Percentiles rank a stretch among this genome's conserved stretches.
Evolutionary conservation across 176 grass and related monocot species (phyloP).

Genomic region (Thinopyrum elongatum): DNA sequence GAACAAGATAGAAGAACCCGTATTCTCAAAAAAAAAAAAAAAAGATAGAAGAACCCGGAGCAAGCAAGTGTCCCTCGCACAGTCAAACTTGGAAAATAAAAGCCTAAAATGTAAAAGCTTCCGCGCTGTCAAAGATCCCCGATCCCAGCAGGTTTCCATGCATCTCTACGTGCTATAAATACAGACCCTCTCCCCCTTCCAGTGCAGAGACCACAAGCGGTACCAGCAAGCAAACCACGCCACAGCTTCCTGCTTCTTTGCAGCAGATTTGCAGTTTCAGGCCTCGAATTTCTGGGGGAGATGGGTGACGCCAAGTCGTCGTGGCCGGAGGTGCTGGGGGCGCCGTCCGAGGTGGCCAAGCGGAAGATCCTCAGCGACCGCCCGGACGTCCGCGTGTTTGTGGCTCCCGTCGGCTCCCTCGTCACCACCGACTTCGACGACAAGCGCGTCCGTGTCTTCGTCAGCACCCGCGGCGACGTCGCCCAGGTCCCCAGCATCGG

Average conservation of each 20-base stretch:
- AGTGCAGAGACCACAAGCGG: background rate
- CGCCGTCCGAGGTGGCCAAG: conserved; percentile 25
- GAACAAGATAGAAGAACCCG: too few relatives aligned
- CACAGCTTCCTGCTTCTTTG: background rate
- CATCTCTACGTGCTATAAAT: background rate
- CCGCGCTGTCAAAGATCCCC: background rate
- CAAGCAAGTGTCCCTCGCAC: background rate
- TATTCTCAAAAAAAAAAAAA: too few relatives aligned
- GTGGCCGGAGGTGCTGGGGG: conserved; percentile 34
- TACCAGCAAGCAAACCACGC: background rate
- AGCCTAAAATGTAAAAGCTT: background rate
- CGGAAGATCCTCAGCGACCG: conserved; percentile 25
- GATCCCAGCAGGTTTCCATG: background rate
- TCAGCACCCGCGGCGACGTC: background rate
- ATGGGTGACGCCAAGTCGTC: conserved; percentile 23
- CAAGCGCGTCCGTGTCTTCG: conserved; percentile 34
- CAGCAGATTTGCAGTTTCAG: background rate
- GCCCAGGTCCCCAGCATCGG: background rate
- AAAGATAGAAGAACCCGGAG: background rate
- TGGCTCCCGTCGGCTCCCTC: background rate
- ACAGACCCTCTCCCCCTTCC: background rate
- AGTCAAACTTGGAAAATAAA: background rate
- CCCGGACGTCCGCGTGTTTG: conserved; percentile 6
- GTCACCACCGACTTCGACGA: background rate
- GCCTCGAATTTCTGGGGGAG: too few relatives aligned